Conservation (phyloP, 129 eudicot species). For the Heracleum sosnowskyi region DNA sequence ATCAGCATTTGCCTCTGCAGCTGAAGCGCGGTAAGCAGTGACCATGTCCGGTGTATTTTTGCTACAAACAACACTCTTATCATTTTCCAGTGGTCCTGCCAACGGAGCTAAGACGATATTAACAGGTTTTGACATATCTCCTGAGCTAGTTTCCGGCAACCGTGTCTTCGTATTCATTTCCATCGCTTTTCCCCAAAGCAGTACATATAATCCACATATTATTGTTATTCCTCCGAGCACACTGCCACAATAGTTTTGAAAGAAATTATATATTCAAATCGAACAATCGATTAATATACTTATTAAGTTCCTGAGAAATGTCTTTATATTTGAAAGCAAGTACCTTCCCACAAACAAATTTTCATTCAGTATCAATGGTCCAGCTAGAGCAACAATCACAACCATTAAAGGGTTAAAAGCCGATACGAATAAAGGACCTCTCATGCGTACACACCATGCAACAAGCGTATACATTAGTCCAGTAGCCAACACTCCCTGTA, state of each 20-base stretch:
- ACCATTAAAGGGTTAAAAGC: constrained; percentile 45
- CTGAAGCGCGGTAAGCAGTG: neutral
- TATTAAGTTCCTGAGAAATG: neutral
- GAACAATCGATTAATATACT: neutral
- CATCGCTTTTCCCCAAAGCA: constrained; percentile 59
- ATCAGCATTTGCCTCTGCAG: neutral
- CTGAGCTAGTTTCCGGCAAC: neutral
- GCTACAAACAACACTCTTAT: neutral
- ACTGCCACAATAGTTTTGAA: neutral
- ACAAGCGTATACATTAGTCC: constrained; percentile 19
- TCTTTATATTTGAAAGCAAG: constrained; percentile 6
- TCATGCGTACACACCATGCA: constrained; percentile 29
- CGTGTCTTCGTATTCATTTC: constrained; percentile 18
- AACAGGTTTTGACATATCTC: neutral
- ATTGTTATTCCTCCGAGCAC: constrained; percentile 41
- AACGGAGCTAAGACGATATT: neutral
- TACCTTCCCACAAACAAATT: constrained; percentile 60
- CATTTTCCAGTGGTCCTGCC: neutral
- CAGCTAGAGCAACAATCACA: constrained; percentile 39
- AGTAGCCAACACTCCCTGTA: constrained; percentile 38
- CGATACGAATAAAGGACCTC: constrained; percentile 58
- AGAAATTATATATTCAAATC: neutral
- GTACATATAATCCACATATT: constrained; percentile 41
- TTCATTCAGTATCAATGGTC: constrained; percentile 42
- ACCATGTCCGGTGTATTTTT: neutral